Base-by-base conservation (phyloP, 1,284 basidiomycete genomes). In the Apiotrichum domesticum region DNA sequence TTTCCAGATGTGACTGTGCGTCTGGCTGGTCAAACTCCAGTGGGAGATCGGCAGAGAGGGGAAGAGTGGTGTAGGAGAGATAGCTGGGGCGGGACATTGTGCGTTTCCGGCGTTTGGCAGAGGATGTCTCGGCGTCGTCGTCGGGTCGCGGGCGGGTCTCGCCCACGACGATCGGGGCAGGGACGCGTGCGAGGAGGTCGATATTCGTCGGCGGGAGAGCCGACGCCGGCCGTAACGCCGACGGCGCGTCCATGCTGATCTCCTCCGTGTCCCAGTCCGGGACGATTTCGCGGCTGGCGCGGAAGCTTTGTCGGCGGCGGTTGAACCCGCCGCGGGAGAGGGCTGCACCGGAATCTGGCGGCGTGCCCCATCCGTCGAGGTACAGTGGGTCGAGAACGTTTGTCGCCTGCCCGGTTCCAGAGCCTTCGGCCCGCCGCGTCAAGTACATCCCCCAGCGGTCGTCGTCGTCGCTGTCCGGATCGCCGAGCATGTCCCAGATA, bases 401-500 rank as follows among this genome's bases (percentile, higher is more conserved):
- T 29, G 29, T 3, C 15, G 43, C 43, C 3, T 44, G 7, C 43
- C n/a, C 5, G 13, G 41, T 33, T 29, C 13, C 21, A 45, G 21
- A 13, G 29, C 44, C 21, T 35, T 11, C 45, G n/a, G 46, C 33
- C 4, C n/a, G 10, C 10, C 32, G 33, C 5, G 11, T 34, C 7
- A 40, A 4, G 32, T 44, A 56, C 41, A 55, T 46, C 15, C 60
- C 60, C 60, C 60, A 58, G 14, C 42, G n/a, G 34, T 57, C 63
- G 14, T 58, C 63, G 34, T 59, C 61, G 11, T 53, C 55, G 49
- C 59, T 84, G 86, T 91, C 88, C 10, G 85, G 85, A 63, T 89
- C 88, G 13, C 90, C 88, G 54, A 91, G 76, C 13, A 87, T 87
- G 68, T 91, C 88, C 58, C 61, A 59, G 52, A 59, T 59, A 42